A percentile compares a stretch with the other conserved stretches of the same genome.
Evolutionary conservation across 345 rosid genomes (phyloP).

Genomic region (Boechera divaricarpa): DNA sequence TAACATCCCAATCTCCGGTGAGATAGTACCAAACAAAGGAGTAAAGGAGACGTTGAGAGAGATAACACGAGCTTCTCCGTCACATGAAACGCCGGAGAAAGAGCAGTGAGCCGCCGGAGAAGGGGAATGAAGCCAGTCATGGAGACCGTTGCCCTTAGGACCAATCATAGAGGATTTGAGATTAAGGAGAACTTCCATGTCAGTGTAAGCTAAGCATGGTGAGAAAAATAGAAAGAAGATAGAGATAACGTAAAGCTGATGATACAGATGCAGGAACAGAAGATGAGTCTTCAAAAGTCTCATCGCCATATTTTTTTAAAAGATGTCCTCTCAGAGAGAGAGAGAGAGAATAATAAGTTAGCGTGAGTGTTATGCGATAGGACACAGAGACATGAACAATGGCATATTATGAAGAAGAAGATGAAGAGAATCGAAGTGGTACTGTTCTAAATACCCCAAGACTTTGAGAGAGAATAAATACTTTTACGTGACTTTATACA

Average conservation of each 20-base stretch:
- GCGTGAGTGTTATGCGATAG: constrained; percentile 47
- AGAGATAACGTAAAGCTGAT: constrained; percentile 18
- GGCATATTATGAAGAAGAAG: constrained; percentile 35
- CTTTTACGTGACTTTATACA: constrained; percentile 27
- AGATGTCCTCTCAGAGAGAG: constrained; percentile 5
- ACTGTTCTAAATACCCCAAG: constrained; percentile 37
- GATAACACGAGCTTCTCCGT: constrained; percentile 55
- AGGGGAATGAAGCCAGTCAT: constrained; percentile 63
- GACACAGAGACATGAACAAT: constrained; percentile 26
- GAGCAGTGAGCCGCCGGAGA: constrained; percentile 68
- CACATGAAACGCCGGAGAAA: constrained; percentile 85
- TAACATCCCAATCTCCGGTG: constrained; percentile 73
- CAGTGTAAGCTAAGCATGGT: constrained; percentile 50
- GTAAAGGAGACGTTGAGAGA: constrained; percentile 62
- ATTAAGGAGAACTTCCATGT: constrained; percentile 63
- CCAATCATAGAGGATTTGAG: constrained; percentile 70
- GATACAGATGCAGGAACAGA: constrained; percentile 28
- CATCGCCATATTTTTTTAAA: constrained; percentile 31
- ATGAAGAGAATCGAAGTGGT: constrained; percentile 52
- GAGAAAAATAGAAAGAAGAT: constrained; percentile 36
- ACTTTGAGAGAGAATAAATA: constrained; percentile 36
- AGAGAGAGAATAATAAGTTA: constrained; percentile 25
- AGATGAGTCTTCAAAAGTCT: constrained; percentile 34
- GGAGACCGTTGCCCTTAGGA: constrained; percentile 59
- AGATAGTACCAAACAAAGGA: constrained; percentile 60